A percentile compares a stretch with the other conserved stretches of the same genome.
Conservation (phyloP, 306 rosid species). For the Luffa acutangula region DNA sequence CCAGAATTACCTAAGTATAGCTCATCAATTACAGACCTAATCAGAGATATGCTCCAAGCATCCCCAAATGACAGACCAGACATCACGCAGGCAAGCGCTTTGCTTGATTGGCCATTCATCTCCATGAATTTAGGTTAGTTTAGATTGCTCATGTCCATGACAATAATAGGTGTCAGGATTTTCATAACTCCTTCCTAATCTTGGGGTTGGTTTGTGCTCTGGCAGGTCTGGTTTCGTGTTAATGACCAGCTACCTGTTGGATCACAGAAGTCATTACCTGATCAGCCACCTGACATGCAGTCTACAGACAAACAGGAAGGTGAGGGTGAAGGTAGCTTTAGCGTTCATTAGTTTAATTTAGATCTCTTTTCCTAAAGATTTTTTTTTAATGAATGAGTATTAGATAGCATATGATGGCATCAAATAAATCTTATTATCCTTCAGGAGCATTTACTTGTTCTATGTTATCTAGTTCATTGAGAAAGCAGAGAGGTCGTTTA, state of each 20-base stretch:
- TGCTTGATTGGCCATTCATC: conserved; percentile 99
- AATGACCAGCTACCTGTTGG: conserved; percentile 72
- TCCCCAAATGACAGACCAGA: conserved; percentile 97
- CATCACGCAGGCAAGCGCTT: conserved; percentile 99
- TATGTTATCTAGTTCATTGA: background rate
- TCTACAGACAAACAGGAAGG: conserved; percentile 53
- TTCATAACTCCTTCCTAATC: conserved; percentile 30
- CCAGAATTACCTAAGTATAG: conserved; percentile 76
- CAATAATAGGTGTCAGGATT: conserved; percentile 40
- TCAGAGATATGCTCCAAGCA: conserved; percentile 90
- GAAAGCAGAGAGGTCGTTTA: background rate
- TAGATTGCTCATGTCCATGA: conserved; percentile 61
- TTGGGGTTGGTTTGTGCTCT: conserved; percentile 14
- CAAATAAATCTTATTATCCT: background rate
- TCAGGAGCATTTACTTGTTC: background rate
- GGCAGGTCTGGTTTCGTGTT: conserved; percentile 96
- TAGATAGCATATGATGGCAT: background rate
- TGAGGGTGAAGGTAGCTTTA: conserved; percentile 12
- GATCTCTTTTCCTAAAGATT: background rate
- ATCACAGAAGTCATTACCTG: conserved; percentile 83
- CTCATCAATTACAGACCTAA: conserved; percentile 53
- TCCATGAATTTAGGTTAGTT: conserved; percentile 99
- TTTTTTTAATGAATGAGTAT: background rate
- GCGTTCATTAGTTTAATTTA: background rate
- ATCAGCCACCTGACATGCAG: conserved; percentile 54